A percentile compares a stretch with the other conserved stretches of the same genome.
phyloP scores from a whole-genome alignment of 2,329 filamentous ascomycete species.

The Corynespora cassiicola region DNA sequence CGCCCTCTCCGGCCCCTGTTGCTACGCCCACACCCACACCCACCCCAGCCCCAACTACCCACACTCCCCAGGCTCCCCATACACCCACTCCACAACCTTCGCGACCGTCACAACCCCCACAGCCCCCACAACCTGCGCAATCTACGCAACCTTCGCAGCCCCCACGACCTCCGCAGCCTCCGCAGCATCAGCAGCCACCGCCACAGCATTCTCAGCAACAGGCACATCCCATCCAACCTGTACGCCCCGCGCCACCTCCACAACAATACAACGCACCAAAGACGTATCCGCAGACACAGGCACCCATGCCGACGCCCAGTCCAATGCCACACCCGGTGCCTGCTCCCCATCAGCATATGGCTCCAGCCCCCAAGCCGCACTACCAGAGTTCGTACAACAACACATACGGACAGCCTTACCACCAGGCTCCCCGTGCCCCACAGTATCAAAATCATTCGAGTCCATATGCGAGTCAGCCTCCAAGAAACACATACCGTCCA shows the following conservation, averaged over 20 bases:
- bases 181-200: constrained; percentile 7
- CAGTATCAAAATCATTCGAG: constrained; percentile 24
- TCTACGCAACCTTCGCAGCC: not conserved
- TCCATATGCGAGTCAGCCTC: constrained; percentile 48
- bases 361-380: constrained; percentile 20
- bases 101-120: constrained; percentile 7
- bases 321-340: not conserved
- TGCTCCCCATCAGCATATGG: constrained; percentile 20
- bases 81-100: constrained; percentile 10
- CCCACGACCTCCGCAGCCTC: constrained; percentile 6
- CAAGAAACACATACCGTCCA: constrained; percentile 50
- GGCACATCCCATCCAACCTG: constrained; percentile 7
- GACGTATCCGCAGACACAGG: constrained; percentile 21
- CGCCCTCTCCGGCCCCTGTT: too few species aligned
- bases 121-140: constrained; percentile 6
- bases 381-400: constrained; percentile 23
- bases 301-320: too few species aligned
- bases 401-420: constrained; percentile 25
- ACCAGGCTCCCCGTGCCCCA: constrained; percentile 20
- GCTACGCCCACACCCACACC: constrained; percentile 17
- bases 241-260: constrained; percentile 19
- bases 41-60: constrained; percentile 12
- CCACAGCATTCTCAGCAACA: constrained; percentile 2
- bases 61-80: constrained; percentile 4
- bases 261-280: constrained; percentile 17